A percentile compares a stretch with the other conserved stretches of the same genome.
Evolutionary conservation across 2,329 filamentous ascomycete species (phyloP).

Genomic region (Colletotrichum tropicale): DNA sequence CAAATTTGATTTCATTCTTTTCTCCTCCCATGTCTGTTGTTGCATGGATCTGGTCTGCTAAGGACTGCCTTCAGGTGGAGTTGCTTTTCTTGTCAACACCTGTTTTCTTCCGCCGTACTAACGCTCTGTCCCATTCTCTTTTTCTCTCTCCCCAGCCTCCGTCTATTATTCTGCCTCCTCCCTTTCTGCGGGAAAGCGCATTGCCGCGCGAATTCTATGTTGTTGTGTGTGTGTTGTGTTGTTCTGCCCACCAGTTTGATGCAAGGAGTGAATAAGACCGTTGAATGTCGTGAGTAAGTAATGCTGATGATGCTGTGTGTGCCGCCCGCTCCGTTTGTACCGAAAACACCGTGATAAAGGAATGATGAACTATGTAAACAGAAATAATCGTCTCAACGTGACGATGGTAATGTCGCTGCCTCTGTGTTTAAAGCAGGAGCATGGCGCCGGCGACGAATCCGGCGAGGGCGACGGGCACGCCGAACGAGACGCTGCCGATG

Average conservation of each 20-base stretch:
- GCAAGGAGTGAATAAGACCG: constrained; percentile 21
- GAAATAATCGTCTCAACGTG: not conserved
- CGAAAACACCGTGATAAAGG: not conserved
- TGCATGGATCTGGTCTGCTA: not conserved
- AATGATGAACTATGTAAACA: constrained; percentile 7
- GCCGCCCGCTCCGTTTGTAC: not conserved
- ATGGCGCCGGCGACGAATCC: constrained; percentile 28
- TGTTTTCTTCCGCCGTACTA: not conserved
- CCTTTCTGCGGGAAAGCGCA: not conserved
- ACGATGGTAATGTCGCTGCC: not conserved
- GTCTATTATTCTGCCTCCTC: not conserved
- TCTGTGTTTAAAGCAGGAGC: constrained; percentile 1
- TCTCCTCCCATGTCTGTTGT: not conserved
- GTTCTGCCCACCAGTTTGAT: constrained; percentile 7
- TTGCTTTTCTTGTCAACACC: not conserved
- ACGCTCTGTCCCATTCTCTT: not conserved
- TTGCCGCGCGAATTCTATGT: constrained; percentile 12
- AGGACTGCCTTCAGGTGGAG: not conserved
- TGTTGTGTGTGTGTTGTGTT: not conserved
- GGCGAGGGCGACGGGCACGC: constrained; percentile 25
- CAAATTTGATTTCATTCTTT: not conserved
- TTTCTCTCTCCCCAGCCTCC: not conserved
- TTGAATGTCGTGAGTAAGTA: constrained; percentile 18
- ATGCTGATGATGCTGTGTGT: constrained; percentile 16
- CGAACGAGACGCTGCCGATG: constrained; percentile 20